Evolutionary conservation across 1,284 basidiomycete species (phyloP).

Genomic region (Ustilago curta): DNA sequence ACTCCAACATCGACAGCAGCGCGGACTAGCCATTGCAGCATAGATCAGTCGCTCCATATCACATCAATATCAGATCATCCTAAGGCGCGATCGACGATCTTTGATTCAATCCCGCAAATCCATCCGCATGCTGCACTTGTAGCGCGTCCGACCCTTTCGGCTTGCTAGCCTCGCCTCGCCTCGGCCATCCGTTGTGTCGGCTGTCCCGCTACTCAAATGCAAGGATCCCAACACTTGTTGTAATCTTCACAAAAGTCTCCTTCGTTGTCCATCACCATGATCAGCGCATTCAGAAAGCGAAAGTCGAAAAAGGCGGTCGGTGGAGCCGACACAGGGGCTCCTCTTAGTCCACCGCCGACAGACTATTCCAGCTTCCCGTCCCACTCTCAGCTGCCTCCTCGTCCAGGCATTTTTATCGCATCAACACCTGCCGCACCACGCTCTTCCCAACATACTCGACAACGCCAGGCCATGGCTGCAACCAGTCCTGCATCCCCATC

Average conservation of each 20-base stretch:
- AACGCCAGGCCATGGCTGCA: constrained; percentile 3
- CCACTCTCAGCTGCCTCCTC: constrained; percentile 21
- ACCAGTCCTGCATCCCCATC: neutral
- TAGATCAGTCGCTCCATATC: neutral
- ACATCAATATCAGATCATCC: neutral
- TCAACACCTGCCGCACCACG: constrained; percentile 14
- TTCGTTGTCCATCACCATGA: constrained; percentile 26
- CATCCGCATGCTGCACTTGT: constrained; percentile 6
- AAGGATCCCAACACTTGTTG: neutral
- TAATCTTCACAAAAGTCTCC: neutral
- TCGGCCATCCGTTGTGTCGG: neutral
- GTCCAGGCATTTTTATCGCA: constrained; percentile 38
- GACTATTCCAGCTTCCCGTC: constrained; percentile 30
- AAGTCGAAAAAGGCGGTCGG: constrained; percentile 23
- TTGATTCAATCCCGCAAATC: neutral
- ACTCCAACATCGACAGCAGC: neutral
- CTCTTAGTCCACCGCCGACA: constrained; percentile 16
- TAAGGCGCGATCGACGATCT: neutral
- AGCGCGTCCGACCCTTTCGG: neutral
- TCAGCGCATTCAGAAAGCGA: constrained; percentile 50
- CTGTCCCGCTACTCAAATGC: neutral
- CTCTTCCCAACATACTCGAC: constrained; percentile 3
- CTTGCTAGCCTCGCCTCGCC: neutral
- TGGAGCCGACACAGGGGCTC: constrained; percentile 7
- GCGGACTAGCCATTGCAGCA: no score